These are phyloP conservation scores for Aspergillus leporis DNA, from an alignment of 495 filamentous ascomycete species.

Conservation along the genomic window DNA sequence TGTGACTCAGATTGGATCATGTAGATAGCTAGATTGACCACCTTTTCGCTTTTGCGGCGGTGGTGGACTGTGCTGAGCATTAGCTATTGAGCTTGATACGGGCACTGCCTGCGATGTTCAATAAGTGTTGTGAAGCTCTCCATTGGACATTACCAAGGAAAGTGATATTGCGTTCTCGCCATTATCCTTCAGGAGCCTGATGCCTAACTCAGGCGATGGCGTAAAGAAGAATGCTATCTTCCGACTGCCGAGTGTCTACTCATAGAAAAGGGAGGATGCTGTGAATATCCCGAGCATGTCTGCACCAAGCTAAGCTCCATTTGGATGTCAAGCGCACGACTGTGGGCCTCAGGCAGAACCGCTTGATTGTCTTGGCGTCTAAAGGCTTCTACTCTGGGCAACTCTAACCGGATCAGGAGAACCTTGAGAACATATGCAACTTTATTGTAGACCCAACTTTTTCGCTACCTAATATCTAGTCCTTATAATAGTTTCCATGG, in stretches of 20 bases:
- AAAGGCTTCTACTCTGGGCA: background rate
- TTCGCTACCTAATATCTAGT: background rate
- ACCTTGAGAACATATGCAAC: background rate
- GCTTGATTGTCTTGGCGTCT: background rate
- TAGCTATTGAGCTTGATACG: background rate
- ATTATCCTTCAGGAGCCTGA: background rate
- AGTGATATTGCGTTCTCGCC: background rate
- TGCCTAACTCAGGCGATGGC: too few relatives aligned
- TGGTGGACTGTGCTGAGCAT: background rate
- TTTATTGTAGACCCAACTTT: background rate
- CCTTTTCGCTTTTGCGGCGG: background rate
- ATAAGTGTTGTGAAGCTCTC: background rate
- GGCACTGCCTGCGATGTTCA: background rate
- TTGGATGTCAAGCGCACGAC: background rate
- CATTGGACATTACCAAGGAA: background rate
- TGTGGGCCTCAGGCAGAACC: background rate
- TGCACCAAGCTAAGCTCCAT: background rate
- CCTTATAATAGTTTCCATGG: background rate
- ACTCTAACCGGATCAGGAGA: background rate
- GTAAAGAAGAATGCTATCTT: background rate
- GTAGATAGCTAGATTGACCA: background rate
- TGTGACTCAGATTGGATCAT: background rate
- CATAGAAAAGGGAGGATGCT: background rate
- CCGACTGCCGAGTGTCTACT: constrained; percentile 1
- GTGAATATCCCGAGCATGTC: background rate